These are phyloP conservation scores for Rhexocercosporidium sp. DNA, from an alignment of 2,329 filamentous ascomycete species.

Conservation along the genomic window DNA sequence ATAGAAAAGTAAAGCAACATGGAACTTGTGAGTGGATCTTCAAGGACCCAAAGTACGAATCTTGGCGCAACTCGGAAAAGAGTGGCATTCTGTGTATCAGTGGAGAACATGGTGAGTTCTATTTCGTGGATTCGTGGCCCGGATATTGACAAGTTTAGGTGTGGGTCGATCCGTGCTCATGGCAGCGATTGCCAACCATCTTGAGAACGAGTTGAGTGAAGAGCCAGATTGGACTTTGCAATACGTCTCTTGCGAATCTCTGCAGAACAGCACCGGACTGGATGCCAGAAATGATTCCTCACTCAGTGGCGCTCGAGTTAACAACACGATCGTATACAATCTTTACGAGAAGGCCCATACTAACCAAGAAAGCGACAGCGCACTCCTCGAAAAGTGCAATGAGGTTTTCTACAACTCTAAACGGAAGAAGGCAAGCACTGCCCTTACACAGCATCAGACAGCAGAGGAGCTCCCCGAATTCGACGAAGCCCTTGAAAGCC, in stretches of 20 bases:
- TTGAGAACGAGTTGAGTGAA: constrained; percentile 4
- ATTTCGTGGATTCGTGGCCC: neutral
- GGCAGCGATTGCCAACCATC: neutral
- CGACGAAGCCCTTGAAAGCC: neutral
- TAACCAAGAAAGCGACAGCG: neutral
- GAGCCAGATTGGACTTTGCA: neutral
- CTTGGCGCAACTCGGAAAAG: neutral
- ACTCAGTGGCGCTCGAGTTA: neutral
- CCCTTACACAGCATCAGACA: neutral
- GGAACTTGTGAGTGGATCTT: constrained; percentile 8
- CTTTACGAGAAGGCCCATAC: neutral
- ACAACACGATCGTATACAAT: neutral
- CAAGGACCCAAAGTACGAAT: neutral
- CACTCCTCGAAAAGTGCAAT: neutral
- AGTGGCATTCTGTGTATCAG: constrained; percentile 2
- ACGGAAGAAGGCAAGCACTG: neutral
- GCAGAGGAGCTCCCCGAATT: neutral
- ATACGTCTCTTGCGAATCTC: constrained; percentile 2
- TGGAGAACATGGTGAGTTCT: neutral
- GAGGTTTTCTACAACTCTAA: neutral
- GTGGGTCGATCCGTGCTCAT: neutral
- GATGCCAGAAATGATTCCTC: neutral
- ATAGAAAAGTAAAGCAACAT: neutral
- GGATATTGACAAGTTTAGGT: neutral
- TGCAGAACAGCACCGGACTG: neutral